Evolutionary conservation across 352 stramenopile species (phyloP).

Genomic region (Pythium biforme): DNA sequence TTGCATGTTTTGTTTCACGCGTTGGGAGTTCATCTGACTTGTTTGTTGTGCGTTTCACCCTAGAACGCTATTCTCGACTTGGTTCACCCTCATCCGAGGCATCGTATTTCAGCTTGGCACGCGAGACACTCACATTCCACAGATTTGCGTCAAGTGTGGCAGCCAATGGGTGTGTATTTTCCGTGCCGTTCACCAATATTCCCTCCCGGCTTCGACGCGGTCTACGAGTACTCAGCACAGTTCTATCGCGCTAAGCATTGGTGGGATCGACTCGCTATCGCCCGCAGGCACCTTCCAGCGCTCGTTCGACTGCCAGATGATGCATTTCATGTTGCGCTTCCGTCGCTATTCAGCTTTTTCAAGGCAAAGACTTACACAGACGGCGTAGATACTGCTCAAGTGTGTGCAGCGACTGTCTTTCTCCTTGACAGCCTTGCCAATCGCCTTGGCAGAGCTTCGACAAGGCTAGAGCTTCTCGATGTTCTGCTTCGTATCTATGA

Average conservation of each 20-base stretch:
- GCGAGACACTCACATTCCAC: neutral
- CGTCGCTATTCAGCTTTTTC: constrained; percentile 58
- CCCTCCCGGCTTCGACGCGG: constrained; percentile 36
- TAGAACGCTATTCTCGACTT: constrained; percentile 19
- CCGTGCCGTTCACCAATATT: constrained; percentile 30
- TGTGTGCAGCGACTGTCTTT: constrained; percentile 56
- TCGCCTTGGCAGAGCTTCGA: constrained; percentile 37
- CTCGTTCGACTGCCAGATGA: constrained; percentile 42
- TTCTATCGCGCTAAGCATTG: constrained; percentile 38
- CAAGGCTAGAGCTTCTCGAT: constrained; percentile 36
- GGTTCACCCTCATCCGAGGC: constrained; percentile 19
- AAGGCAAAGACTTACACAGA: constrained; percentile 40
- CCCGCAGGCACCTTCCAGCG: constrained; percentile 33
- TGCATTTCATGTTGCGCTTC: constrained; percentile 47
- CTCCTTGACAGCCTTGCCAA: constrained; percentile 44
- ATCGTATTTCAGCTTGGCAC: constrained; percentile 24
- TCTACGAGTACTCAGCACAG: constrained; percentile 53
- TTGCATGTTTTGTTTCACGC: neutral
- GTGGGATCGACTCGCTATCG: constrained; percentile 40
- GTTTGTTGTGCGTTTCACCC: neutral
- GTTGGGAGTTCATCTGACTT: neutral
- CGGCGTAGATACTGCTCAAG: constrained; percentile 32
- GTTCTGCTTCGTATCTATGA: constrained; percentile 65
- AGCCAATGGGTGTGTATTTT: neutral
- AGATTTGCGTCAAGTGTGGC: neutral